phyloP scores from a whole-genome alignment of 2,329 filamentous ascomycete genomes.

The Cryphonectria radicalis region DNA sequence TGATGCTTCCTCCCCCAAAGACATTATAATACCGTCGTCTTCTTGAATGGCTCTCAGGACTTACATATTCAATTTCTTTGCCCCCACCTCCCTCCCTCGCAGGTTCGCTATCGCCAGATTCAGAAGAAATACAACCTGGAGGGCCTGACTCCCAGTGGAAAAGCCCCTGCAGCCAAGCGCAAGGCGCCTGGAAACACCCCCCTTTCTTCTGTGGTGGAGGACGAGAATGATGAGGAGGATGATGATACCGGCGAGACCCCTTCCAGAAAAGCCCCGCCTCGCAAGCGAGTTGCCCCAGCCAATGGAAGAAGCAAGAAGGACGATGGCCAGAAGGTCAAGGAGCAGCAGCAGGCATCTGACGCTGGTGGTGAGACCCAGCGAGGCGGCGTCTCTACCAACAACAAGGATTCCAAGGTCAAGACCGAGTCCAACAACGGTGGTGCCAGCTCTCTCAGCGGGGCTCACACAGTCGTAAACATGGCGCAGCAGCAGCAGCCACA shows the following conservation, averaged over 20 bases:
- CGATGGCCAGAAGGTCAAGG: neutral
- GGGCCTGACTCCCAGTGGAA: neutral
- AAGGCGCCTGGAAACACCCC: neutral
- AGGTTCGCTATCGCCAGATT: conserved; percentile 27
- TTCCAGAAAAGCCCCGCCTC: conserved; percentile 1
- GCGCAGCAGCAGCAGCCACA: too few species aligned
- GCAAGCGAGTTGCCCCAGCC: conserved; percentile 8
- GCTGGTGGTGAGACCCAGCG: neutral
- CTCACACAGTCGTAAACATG: neutral
- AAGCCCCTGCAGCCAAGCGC: neutral
- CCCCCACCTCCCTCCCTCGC: too few species aligned
- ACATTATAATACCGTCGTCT: neutral
- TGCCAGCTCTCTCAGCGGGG: neutral
- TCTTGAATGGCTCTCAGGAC: neutral
- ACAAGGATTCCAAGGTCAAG: neutral
- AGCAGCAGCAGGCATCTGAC: conserved; percentile 1
- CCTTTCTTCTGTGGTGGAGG: neutral
- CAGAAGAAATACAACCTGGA: conserved; percentile 19
- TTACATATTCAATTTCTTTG: neutral
- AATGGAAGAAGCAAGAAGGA: neutral
- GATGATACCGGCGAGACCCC: conserved; percentile 7
- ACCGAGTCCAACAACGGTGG: neutral
- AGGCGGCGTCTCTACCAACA: neutral
- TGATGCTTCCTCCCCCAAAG: neutral
- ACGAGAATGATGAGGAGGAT: neutral